Evolutionary conservation across 2,329 filamentous ascomycete genomes (phyloP), one percentile per base, ranked within the genome.

Genomic region (Aspergillus fumigatiaffinis): DNA sequence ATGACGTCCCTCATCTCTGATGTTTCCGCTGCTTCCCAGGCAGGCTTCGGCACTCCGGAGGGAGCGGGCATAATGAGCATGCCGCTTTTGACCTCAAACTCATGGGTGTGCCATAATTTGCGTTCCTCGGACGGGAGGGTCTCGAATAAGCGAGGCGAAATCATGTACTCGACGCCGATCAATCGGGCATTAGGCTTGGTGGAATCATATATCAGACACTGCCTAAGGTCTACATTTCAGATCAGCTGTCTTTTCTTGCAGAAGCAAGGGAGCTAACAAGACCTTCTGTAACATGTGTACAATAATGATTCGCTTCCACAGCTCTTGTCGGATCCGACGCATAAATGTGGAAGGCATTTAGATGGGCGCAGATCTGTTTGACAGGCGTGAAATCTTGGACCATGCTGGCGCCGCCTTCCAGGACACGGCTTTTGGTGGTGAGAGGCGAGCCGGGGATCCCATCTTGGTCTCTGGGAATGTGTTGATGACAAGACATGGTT

Each of bases 111-210:
- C 91, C 91, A 95, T 1, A 92, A 80, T 51, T 82, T 83, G 41
- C 88, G 85, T 75, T 96, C 91, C 21, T 87, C 82, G 0, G 74
- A 49, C 1, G 84, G 81, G 0, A 96, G 83, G 0, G 82, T 84
- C 41, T 83, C 79, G 76, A 87, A 95, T 0, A 94, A 76, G 3
- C 79, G 77, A 0, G 85, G 83, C 0, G 87, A 87, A 66, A 96
- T 86, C 90, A 94, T 92, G 78, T 95, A 95, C 72, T 96, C 91
- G 65, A 95, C 82, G 8, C 91, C 91, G 60, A 96, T 90, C 20
- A 96, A 82, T 0, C 88, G 83, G 0, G 90, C 90, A 26, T 84
- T 82, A 7, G 84, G 79, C 0, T 80, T 79, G 0, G 87, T 81
- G 0, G 84, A 84, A 73, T 95, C 91, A 76, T 94, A 96, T 60